Percentiles rank a stretch among this genome's conserved stretches.
Evolutionary conservation across 768 basidiomycete species (phyloP).

Genomic region (Boletus sp.): DNA sequence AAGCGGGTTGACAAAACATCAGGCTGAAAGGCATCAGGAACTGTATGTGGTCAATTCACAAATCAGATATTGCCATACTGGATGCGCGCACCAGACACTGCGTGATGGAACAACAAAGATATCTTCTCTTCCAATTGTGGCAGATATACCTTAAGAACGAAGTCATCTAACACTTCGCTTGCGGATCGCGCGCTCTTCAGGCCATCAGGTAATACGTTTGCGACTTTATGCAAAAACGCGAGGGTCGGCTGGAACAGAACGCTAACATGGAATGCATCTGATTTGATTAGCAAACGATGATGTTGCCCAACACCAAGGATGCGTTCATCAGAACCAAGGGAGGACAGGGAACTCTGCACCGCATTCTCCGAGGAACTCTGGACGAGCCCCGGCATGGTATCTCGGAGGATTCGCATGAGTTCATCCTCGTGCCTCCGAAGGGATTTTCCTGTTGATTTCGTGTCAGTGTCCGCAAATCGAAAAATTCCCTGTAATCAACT

Average conservation of each 20-base stretch:
- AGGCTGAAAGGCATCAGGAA: constrained; percentile 83
- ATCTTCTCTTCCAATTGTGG: constrained; percentile 96
- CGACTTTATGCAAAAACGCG: constrained; percentile 73
- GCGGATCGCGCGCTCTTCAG: constrained; percentile 63
- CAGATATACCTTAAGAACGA: constrained; percentile 88
- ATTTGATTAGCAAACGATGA: constrained; percentile 81
- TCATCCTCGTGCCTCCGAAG: constrained; percentile 82
- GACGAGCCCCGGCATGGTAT: constrained; percentile 93
- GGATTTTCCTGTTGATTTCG: constrained; percentile 62
- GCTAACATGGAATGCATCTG: constrained; percentile 93
- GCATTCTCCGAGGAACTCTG: constrained; percentile 62
- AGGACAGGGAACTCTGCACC: constrained; percentile 57
- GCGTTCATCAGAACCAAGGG: constrained; percentile 70
- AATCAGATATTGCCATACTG: not conserved
- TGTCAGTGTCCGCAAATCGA: constrained; percentile 88
- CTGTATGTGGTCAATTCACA: constrained; percentile 35
- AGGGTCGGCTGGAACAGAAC: constrained; percentile 94
- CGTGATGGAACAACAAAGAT: constrained; percentile 79
- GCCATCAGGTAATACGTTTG: constrained; percentile 71
- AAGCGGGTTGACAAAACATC: constrained; percentile 67
- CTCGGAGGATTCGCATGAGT: constrained; percentile 76
- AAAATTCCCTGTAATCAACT: constrained; percentile 65
- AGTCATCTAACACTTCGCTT: constrained; percentile 81
- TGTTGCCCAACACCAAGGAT: constrained; percentile 70
- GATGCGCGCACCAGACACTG: constrained; percentile 61